Evolutionary conservation across 2,329 filamentous ascomycete species (phyloP), one percentile per base, ranked within the genome.

Genomic region (Zymoseptoria crescenta): DNA sequence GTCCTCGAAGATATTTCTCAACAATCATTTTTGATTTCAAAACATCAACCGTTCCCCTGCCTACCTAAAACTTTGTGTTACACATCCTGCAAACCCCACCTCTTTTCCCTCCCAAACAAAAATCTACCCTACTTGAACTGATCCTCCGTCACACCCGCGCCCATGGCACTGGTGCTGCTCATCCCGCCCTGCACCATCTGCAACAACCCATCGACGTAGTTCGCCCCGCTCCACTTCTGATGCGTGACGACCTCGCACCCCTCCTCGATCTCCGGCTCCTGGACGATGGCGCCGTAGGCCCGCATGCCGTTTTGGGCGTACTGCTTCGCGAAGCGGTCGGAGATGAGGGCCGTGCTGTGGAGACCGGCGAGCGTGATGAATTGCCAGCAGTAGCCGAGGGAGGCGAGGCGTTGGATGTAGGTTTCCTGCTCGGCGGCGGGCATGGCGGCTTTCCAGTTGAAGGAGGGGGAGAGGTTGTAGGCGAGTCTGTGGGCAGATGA

Each of bases 361-460:
- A 99, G 83, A 67, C 94, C 94, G 4, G 93, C 94, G 52, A 99
- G 85, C n/a, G 94, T 99, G 80, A 99, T 99, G 82, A 99, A 99
- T 77, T 99, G 94, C 94, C 94, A 99, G 84, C 91, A 96, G 84
- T 99, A 99, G 64, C 94, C 94, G 54, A 99, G 84, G 63, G 79
- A 72, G 62, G 87, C 91, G 49, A 99, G 88, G 49, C 94, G 89
- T 64, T 86, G 81, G 79, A 99, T 99, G 80, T 97, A 99, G 20
- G 94, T 99, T 79, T 96, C 91, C 79, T 99, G 94, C 74, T 97
- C 93, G 56, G 83, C 81, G 66, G 88, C 85, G 51, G 90, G 83
- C 92, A 96, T 96, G 69, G 93, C 94, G 59, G 91, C 83, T 81
- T 97, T 97, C 94, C 94, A 99, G 85, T 99, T 99, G 87, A 99